Evolutionary conservation across 768 basidiomycete species (phyloP).

Genomic region (Trametes meyenii): DNA sequence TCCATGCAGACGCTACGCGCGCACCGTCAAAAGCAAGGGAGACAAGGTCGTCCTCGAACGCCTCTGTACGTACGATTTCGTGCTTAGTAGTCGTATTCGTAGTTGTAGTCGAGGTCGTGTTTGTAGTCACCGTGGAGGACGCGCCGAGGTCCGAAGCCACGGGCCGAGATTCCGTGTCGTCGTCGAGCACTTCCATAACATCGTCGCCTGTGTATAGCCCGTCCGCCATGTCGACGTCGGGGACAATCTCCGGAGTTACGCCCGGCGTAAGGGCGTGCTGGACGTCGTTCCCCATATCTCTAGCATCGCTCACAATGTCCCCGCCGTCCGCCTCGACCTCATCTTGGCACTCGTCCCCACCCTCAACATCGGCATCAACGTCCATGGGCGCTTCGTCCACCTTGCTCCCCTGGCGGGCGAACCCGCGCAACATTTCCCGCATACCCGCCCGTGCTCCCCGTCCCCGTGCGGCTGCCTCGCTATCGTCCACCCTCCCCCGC

Average conservation of each 20-base stretch:
- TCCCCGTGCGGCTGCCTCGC: not conserved
- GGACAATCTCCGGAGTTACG: too few species aligned
- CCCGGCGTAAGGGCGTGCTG: too few species aligned
- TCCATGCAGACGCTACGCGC: slow-evolving; percentile 13
- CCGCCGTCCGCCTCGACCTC: not conserved
- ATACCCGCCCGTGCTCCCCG: slow-evolving; percentile 38
- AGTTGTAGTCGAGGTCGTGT: not conserved
- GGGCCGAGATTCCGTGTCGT: not conserved
- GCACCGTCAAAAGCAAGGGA: slow-evolving; percentile 17
- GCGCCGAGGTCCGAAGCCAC: not conserved
- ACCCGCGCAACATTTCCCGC: slow-evolving; percentile 51
- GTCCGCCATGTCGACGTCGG: too few species aligned
- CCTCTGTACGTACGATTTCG: slow-evolving; percentile 22
- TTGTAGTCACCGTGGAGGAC: not conserved
- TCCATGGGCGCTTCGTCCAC: slow-evolving; percentile 29
- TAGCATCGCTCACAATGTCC: slow-evolving; percentile 14
- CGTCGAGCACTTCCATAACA: too few species aligned
- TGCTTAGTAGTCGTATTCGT: not conserved
- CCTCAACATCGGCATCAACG: slow-evolving; percentile 27
- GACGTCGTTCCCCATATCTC: not conserved
- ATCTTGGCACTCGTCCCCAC: slow-evolving; percentile 6
- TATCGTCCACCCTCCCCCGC: slow-evolving; percentile 29
- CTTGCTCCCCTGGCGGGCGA: slow-evolving; percentile 54
- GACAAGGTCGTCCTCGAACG: slow-evolving; percentile 1
- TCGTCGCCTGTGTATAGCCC: too few species aligned